phyloP scores from a whole-genome alignment of 2,329 filamentous ascomycete species.

The Teratosphaeria destructans region DNA sequence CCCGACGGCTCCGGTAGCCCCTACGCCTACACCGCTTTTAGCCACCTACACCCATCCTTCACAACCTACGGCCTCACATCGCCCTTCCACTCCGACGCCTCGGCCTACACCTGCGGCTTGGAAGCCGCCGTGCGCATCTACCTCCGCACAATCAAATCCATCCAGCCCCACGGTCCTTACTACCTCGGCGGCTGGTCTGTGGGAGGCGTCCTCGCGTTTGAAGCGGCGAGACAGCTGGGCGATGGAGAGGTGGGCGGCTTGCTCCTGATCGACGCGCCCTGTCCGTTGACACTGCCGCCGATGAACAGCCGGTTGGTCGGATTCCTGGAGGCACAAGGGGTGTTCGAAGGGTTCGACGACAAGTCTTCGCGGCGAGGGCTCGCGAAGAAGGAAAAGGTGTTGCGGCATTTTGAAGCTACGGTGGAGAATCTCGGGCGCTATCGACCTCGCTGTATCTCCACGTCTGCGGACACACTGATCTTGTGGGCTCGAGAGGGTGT shows the following conservation, averaged over 20 bases:
- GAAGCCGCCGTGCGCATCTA: not conserved
- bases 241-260: not conserved
- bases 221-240: conserved; percentile 1
- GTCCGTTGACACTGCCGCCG: not conserved
- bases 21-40: conserved; percentile 35
- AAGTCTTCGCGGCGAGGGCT: not conserved
- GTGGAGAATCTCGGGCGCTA: not conserved
- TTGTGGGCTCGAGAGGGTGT: not conserved
- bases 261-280: not conserved
- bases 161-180: conserved; percentile 22
- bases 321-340: not conserved
- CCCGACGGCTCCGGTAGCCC: conserved; percentile 39
- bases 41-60: conserved; percentile 28
- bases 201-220: conserved; percentile 8
- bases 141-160: conserved; percentile 25
- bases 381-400: not conserved
- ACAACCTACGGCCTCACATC: not conserved
- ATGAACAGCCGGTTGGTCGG: not conserved
- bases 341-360: not conserved
- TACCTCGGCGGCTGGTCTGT: conserved; percentile 20
- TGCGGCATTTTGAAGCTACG: not conserved
- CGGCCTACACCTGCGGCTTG: not conserved
- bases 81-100: not conserved
- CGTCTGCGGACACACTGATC: not conserved
- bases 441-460: not conserved